Evolutionary conservation across 2,329 filamentous ascomycete species (phyloP), one percentile per base, ranked within the genome.

Genomic region (Aspergillus chevalieri): DNA sequence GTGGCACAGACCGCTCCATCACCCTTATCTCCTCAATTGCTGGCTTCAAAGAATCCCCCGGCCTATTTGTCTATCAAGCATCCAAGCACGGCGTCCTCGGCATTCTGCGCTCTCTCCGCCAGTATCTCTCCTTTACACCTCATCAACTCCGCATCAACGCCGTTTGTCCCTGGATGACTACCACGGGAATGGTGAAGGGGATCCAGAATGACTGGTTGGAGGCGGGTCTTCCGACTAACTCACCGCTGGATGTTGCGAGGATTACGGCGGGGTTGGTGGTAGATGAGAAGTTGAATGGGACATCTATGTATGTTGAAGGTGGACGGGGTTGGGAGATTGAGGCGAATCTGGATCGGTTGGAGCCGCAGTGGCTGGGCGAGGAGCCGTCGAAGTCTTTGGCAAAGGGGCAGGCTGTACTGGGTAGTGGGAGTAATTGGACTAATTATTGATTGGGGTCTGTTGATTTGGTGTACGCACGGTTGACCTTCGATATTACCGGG

Each of bases 21-120:
- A 68, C 68, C 0, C 64, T 77, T 8, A 66, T 76, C 30, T 71
- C 72, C 41, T 77, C 71, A 6, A 67, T 73, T 1, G 74, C 75
- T 0, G 76, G 75, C 2, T 77, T 79, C 54, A 74, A 73, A 14
- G 73, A 77, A 34, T 69, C 71, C 4, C 74, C 76, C 0, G 74
- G 74, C 0, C 58, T 78, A 1, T 72, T 73, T 45, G 65, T 76
- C 21, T 78, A 80, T 53, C 69, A 71, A 3, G 64, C 75, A 0
- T 65, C 70, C 5, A 78, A 79, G 54, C 76, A 79, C 52, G 76
- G 73, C n/a, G 69, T 79, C 0, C 65, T 76, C 24, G 77, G 77
- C 0, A 62, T 78, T 6, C 74, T 78, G 69, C 67, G 76, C 19
- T 68, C 71, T 15, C 60, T 79, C 24, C 65, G 73, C 33, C 58